These are phyloP conservation scores for Lachnellula hyalina DNA, from an alignment of 2,329 filamentous ascomycete genomes.

Conservation along the genomic window DNA sequence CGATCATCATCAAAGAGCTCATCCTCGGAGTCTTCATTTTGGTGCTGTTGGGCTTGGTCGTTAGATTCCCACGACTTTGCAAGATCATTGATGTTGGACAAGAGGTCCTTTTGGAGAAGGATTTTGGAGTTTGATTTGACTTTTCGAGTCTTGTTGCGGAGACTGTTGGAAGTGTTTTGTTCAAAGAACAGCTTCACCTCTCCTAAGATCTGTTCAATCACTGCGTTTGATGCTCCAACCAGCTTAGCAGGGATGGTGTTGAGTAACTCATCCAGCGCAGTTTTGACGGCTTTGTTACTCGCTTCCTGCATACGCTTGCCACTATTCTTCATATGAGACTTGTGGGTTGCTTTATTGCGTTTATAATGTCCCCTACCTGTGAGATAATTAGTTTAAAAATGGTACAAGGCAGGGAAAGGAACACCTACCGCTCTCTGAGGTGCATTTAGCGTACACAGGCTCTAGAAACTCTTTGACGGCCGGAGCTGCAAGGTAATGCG, in stretches of 20 bases:
- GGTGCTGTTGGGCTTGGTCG: background rate
- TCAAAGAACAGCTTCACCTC: slow-evolving; percentile 10
- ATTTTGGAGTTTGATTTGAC: slow-evolving; percentile 4
- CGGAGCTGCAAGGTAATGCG: slow-evolving; percentile 6
- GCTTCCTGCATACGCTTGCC: slow-evolving; percentile 8
- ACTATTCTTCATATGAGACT: background rate
- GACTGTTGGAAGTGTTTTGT: slow-evolving; percentile 4
- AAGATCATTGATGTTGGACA: background rate
- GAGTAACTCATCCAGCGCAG: background rate
- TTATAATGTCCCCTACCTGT: slow-evolving; percentile 10
- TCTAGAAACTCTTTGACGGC: slow-evolving; percentile 6
- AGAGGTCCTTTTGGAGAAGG: background rate
- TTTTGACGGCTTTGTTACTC: slow-evolving; percentile 4
- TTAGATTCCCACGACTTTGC: background rate
- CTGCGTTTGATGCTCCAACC: background rate
- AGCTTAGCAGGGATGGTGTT: background rate
- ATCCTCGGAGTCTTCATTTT: background rate
- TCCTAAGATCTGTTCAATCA: slow-evolving; percentile 1
- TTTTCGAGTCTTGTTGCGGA: background rate
- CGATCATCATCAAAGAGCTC: background rate
- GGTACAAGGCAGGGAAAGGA: background rate
- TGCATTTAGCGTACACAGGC: slow-evolving; percentile 13
- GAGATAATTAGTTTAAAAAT: background rate
- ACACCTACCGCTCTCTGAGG: slow-evolving; percentile 3
- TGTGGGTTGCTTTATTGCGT: slow-evolving; percentile 11